These are phyloP conservation scores for Coemansia sp. DNA, from an alignment of 192 early-diverging fungal genomes.

Conservation along the genomic window DNA sequence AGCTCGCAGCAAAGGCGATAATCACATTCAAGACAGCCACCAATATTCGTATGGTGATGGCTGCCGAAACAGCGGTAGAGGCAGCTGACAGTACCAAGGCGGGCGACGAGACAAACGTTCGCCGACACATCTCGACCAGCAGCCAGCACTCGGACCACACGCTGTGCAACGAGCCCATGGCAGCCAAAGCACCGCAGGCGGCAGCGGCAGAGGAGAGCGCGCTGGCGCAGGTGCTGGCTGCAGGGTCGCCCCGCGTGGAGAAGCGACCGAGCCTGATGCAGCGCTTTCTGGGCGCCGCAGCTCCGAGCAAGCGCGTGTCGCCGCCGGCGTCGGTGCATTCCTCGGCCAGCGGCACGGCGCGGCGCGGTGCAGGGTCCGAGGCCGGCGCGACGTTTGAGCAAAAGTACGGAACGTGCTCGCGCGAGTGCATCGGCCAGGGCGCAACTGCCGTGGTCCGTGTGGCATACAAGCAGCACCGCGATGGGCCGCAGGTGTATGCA, in stretches of 20 bases:
- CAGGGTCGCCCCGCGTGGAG: conserved; percentile 39
- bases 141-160: conserved; percentile 47
- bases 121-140: conserved; percentile 48
- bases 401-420: conserved; percentile 81
- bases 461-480: conserved; percentile 69
- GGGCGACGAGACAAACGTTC: conserved; percentile 12
- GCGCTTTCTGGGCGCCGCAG: conserved; percentile 44
- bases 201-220: conserved; percentile 15
- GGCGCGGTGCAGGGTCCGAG: conserved; percentile 29
- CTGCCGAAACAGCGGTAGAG: conserved; percentile 6
- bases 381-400: conserved; percentile 51
- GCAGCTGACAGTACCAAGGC: conserved; percentile 8
- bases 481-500: conserved; percentile 70
- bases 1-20: background rate
- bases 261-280: conserved; percentile 54
- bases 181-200: conserved; percentile 18
- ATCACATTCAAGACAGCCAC: background rate
- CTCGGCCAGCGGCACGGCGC: conserved; percentile 23
- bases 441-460: conserved; percentile 91
- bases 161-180: conserved; percentile 40
- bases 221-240: conserved; percentile 40
- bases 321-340: conserved; percentile 38
- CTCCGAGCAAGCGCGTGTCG: conserved; percentile 23
- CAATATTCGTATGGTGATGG: conserved; percentile 1
- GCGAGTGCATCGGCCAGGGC: conserved; percentile 80